A percentile compares a stretch with the other conserved stretches of the same genome.
Evolutionary conservation across 2,329 filamentous ascomycete genomes (phyloP).

Genomic region (Nectriaceae sp.): DNA sequence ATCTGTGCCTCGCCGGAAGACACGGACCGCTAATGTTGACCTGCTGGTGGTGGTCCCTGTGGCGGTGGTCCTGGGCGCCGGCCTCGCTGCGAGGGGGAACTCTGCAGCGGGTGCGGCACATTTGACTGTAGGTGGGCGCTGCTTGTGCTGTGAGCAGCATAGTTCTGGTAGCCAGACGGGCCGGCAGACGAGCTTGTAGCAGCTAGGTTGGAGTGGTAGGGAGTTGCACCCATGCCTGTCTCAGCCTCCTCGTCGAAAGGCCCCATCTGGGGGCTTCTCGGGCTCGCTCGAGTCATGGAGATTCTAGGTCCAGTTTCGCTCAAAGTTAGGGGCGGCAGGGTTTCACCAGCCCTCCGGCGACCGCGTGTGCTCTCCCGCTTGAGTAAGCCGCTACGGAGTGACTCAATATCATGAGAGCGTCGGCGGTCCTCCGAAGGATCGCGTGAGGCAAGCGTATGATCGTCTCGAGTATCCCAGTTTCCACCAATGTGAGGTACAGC

Average conservation of each 20-base stretch:
- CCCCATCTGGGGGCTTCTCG: slow-evolving; percentile 34
- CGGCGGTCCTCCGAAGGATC: slow-evolving; percentile 36
- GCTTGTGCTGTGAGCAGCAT: slow-evolving; percentile 7
- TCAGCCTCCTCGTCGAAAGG: slow-evolving; percentile 48
- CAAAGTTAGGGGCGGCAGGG: slow-evolving; percentile 37
- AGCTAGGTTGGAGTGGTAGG: slow-evolving; percentile 33
- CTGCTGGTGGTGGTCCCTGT: slow-evolving; percentile 29
- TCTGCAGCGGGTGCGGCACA: slow-evolving; percentile 22
- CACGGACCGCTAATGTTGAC: slow-evolving; percentile 26
- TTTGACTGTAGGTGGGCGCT: slow-evolving; percentile 18
- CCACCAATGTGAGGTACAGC: slow-evolving; percentile 23
- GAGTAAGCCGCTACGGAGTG: slow-evolving; percentile 36
- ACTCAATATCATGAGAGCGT: slow-evolving; percentile 41
- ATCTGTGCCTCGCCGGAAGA: slow-evolving; percentile 18
- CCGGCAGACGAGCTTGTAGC: slow-evolving; percentile 17
- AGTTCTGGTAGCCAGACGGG: slow-evolving; percentile 25
- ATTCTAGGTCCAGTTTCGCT: slow-evolving; percentile 26
- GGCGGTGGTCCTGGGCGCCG: slow-evolving; percentile 20
- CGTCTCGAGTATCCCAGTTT: slow-evolving; percentile 27
- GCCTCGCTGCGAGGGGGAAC: slow-evolving; percentile 15
- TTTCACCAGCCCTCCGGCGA: slow-evolving; percentile 51
- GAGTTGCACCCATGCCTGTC: slow-evolving; percentile 34
- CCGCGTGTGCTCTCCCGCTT: slow-evolving; percentile 50
- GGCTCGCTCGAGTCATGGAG: slow-evolving; percentile 28
- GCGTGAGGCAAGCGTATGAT: slow-evolving; percentile 25